A percentile compares a stretch with the other conserved stretches of the same genome.
Conservation (phyloP, 345 rosid genomes). For the Gossypium mustelinum region DNA sequence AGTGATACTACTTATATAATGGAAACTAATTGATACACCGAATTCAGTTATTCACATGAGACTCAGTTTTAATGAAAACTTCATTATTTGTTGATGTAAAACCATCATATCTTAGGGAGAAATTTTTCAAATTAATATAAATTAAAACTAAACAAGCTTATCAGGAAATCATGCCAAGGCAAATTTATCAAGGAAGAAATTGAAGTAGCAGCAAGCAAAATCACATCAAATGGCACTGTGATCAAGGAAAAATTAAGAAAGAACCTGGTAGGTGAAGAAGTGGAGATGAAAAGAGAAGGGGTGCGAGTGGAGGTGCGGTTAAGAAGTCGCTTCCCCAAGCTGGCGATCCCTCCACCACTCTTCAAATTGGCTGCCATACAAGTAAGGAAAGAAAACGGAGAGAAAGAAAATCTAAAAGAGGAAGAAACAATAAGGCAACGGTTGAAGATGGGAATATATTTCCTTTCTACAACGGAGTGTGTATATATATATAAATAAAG, state of each 20-base stretch:
- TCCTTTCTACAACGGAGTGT: background rate
- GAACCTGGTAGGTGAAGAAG: slow-evolving; percentile 14
- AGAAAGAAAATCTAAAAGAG: background rate
- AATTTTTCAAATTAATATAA: too few relatives aligned
- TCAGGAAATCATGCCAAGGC: background rate
- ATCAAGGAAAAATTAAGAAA: background rate
- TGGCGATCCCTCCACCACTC: slow-evolving; percentile 42
- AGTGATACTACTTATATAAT: too few relatives aligned
- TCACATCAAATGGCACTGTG: background rate
- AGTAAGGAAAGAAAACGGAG: background rate
- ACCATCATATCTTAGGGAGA: too few relatives aligned
- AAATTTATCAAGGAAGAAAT: background rate
- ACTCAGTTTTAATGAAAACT: too few relatives aligned
- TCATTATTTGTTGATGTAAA: too few relatives aligned
- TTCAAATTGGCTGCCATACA: slow-evolving; percentile 63
- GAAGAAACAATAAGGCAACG: background rate
- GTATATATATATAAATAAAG: background rate
- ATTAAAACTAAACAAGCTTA: background rate
- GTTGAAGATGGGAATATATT: background rate
- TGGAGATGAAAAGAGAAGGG: background rate
- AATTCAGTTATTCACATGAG: background rate
- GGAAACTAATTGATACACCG: background rate
- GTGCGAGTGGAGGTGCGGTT: slow-evolving; percentile 28
- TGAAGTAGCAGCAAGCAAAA: background rate
- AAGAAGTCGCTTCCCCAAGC: slow-evolving; percentile 40